Conservation (phyloP, 2,329 filamentous ascomycete genomes). For the Scedosporium apiospermum region DNA sequence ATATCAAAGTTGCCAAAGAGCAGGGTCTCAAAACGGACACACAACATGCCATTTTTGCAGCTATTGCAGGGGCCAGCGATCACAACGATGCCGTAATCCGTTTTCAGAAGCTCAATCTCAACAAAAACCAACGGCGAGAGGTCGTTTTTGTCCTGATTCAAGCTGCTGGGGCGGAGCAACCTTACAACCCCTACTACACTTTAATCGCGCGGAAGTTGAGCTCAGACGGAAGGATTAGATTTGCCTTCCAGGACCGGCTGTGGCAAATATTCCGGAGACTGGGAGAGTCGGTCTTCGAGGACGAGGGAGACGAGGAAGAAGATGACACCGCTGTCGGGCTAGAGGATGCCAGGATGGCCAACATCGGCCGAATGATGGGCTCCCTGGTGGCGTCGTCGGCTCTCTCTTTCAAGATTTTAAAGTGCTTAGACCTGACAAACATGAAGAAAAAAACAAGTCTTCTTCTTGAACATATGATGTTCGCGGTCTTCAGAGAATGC, state of each 20-base stretch:
- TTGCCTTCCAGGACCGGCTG: constrained; percentile 78
- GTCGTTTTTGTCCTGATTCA: constrained; percentile 82
- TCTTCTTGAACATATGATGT: constrained; percentile 73
- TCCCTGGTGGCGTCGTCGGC: constrained; percentile 36
- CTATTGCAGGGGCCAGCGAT: constrained; percentile 77
- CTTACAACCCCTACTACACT: constrained; percentile 90
- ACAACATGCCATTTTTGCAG: constrained; percentile 84
- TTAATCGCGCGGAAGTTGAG: constrained; percentile 74
- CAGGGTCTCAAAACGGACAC: constrained; percentile 83
- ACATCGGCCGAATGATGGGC: constrained; percentile 46
- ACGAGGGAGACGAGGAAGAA: constrained; percentile 48
- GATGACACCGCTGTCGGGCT: constrained; percentile 36
- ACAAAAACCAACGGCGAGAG: constrained; percentile 76
- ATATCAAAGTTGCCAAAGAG: constrained; percentile 61
- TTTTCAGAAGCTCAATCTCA: constrained; percentile 72
- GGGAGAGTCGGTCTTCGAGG: constrained; percentile 69
- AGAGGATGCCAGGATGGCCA: constrained; percentile 41
- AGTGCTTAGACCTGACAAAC: constrained; percentile 69
- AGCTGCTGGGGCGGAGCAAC: constrained; percentile 71
- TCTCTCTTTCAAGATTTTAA: constrained; percentile 41
- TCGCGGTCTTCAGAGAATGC: constrained; percentile 63
- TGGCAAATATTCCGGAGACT: constrained; percentile 80
- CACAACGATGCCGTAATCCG: constrained; percentile 75
- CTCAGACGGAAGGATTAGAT: constrained; percentile 62
- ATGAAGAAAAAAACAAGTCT: constrained; percentile 65